These are phyloP conservation scores for Botrytis byssoidea DNA, from an alignment of 2,329 filamentous ascomycete species.

Conservation along the genomic window DNA sequence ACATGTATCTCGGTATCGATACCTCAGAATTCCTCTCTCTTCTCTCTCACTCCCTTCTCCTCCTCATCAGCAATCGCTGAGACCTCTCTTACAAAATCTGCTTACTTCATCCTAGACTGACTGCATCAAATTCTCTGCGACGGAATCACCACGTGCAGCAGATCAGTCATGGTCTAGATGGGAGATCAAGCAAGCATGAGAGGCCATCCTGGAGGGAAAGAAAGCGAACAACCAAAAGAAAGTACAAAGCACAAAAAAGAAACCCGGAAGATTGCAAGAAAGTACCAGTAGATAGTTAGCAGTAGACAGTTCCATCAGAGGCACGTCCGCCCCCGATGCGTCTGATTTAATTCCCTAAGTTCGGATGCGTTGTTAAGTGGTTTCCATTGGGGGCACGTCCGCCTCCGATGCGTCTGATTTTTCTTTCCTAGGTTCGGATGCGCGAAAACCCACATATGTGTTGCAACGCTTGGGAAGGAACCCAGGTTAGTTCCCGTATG, in stretches of 20 bases:
- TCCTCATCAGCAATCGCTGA: not conserved
- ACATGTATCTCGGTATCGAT: conserved; percentile 3
- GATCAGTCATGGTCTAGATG: not conserved
- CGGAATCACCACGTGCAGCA: not conserved
- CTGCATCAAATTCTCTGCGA: fast-evolving
- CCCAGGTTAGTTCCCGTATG: not conserved
- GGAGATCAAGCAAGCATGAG: not conserved
- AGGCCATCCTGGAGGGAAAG: not conserved
- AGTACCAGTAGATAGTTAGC: not conserved
- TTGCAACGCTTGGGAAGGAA: conserved; percentile 1
- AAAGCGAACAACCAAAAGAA: not conserved
- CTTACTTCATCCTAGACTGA: not conserved
- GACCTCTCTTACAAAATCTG: not conserved
- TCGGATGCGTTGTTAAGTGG: not conserved
- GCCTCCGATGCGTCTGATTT: not conserved
- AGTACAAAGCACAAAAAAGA: too few relatives aligned
- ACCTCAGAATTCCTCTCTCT: not conserved
- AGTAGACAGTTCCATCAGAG: not conserved
- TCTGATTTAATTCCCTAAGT: conserved; percentile 1
- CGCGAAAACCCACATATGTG: not conserved
- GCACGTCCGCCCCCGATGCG: not conserved
- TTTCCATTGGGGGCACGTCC: not conserved
- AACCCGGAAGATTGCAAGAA: not conserved
- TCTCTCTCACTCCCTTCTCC: not conserved
- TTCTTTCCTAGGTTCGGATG: not conserved